A percentile compares a stretch with the other conserved stretches of the same genome.
phyloP scores from a whole-genome alignment of 306 rosid genomes.

The Begonia fuchsioides region DNA sequence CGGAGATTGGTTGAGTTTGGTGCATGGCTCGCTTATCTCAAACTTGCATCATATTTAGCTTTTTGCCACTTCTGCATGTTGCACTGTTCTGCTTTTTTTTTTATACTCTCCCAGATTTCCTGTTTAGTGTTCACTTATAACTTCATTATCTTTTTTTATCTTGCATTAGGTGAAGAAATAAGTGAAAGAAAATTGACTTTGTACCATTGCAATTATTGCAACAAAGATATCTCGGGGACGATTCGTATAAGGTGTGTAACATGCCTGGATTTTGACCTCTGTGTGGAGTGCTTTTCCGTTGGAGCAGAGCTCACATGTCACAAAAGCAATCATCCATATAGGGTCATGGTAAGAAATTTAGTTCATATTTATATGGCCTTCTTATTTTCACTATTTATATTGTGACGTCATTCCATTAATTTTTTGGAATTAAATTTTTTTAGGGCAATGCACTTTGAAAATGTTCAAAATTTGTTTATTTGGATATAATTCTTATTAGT shows the following conservation, averaged over 20 bases:
- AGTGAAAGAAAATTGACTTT: constrained; percentile 25
- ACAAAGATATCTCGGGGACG: constrained; percentile 37
- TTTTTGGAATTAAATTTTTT: too few relatives aligned
- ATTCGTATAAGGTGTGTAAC: constrained; percentile 28
- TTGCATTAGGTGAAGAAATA: constrained; percentile 13
- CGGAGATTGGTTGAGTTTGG: neutral
- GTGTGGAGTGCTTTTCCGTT: constrained; percentile 37
- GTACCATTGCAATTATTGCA: constrained; percentile 44
- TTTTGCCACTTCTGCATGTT: neutral
- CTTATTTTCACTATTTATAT: too few relatives aligned
- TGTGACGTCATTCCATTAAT: too few relatives aligned
- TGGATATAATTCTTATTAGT: too few relatives aligned
- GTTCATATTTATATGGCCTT: too few relatives aligned
- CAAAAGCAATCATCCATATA: constrained; percentile 29
- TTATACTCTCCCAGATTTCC: neutral
- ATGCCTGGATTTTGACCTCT: constrained; percentile 42
- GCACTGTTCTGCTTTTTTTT: neutral
- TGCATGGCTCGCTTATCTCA: neutral
- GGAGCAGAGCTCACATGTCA: constrained; percentile 38
- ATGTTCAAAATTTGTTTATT: too few relatives aligned
- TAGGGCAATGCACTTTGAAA: too few relatives aligned
- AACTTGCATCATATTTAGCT: neutral
- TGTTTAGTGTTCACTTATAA: neutral
- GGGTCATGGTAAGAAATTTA: constrained; percentile 38
- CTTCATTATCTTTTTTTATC: neutral